Evolutionary conservation across 2,329 filamentous ascomycete genomes (phyloP).

Genomic region (Ampelomyces quisqualis): DNA sequence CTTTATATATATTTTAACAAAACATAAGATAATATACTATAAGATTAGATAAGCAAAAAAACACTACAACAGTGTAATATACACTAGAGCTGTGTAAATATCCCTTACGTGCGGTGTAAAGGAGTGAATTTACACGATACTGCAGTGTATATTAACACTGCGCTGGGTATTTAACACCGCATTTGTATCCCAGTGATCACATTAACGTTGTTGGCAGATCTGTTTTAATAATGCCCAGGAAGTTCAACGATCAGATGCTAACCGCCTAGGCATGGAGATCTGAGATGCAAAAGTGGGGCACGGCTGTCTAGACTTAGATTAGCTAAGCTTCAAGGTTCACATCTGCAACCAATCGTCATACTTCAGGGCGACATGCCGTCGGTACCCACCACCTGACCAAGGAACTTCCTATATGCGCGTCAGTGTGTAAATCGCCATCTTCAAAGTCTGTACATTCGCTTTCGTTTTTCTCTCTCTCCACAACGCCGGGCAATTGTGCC

Average conservation of each 20-base stretch:
- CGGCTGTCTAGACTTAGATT: conserved; percentile 11
- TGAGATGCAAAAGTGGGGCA: conserved; percentile 10
- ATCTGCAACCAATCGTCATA: conserved; percentile 23
- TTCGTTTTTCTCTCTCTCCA: neutral
- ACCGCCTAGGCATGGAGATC: conserved; percentile 1
- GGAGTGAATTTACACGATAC: no score
- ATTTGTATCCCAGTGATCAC: no score
- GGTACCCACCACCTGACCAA: conserved; percentile 15
- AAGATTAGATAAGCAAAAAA: no score
- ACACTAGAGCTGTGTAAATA: no score
- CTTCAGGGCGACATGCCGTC: conserved; percentile 5
- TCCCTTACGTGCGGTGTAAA: no score
- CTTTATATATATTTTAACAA: no score
- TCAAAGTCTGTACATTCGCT: neutral
- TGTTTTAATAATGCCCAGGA: neutral
- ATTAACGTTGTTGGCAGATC: no score
- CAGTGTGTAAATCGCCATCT: neutral
- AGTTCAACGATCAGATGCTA: neutral
- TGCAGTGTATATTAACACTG: no score
- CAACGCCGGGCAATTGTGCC: neutral
- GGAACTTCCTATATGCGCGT: conserved; percentile 3
- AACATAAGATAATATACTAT: no score
- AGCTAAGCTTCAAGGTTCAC: conserved; percentile 8
- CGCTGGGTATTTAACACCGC: no score
- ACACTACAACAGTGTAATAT: no score